Conservation (phyloP, 164 flowering plant genomes). For the Dillenia turbinata region DNA sequence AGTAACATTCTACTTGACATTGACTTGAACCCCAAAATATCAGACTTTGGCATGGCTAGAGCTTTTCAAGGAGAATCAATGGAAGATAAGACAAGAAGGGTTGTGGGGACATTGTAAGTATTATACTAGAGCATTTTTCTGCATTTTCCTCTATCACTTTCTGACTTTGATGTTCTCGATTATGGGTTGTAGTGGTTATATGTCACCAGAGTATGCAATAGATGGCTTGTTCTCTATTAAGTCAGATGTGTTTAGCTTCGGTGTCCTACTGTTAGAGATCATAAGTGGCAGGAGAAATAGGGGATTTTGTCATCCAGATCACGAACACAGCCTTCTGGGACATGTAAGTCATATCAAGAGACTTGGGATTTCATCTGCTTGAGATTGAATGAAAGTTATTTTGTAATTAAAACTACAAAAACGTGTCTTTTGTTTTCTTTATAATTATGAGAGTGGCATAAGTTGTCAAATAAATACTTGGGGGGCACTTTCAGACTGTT, state of each 20-base stretch:
- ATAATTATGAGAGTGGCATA: no score
- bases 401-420: not conserved
- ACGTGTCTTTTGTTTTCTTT: no score
- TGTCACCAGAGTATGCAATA: no score
- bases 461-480: no score
- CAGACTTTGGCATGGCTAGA: no score
- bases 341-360: constrained; percentile 8
- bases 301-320: constrained; percentile 5
- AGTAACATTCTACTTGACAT: no score
- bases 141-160: no score
- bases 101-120: constrained; percentile 13
- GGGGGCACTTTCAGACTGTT: no score
- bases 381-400: not conserved
- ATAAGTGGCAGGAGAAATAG: constrained; percentile 12
- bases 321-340: constrained; percentile 11
- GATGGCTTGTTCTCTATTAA: not conserved
- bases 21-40: no score
- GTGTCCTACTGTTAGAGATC: constrained; percentile 14
- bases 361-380: no score
- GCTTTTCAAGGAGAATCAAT: no score
- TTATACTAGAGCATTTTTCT: not conserved
- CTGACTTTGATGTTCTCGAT: constrained; percentile 3
- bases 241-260: constrained; percentile 23
- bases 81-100: not conserved
- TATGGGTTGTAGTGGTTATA: no score